Evolutionary conservation across 495 filamentous ascomycete species (phyloP).

Genomic region (Penicillium salamii): DNA sequence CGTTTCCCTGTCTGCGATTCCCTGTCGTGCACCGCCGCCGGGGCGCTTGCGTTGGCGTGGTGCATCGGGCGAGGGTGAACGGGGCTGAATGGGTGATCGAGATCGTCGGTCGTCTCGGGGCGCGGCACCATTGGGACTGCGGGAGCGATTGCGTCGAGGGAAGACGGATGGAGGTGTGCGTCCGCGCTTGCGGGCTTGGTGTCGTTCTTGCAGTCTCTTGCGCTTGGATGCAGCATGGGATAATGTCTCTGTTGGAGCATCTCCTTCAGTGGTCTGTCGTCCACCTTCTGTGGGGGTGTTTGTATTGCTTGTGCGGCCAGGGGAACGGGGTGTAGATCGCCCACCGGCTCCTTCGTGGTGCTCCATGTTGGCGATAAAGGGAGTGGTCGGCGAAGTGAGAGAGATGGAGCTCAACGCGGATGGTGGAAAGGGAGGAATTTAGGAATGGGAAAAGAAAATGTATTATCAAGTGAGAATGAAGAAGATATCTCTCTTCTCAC

Average conservation of each 20-base stretch:
- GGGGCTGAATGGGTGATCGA: conserved; percentile 34
- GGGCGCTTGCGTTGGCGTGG: conserved; percentile 80
- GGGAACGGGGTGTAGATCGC: background rate
- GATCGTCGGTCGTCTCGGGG: conserved; percentile 33
- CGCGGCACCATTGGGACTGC: conserved; percentile 23
- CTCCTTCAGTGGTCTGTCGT: conserved; percentile 4
- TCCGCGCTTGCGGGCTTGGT: conserved; percentile 40
- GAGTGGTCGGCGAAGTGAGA: background rate
- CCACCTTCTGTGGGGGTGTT: background rate
- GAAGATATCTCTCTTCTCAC: too few species aligned
- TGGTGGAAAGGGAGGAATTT: too few species aligned
- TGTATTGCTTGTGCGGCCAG: background rate
- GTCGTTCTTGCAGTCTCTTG: conserved; percentile 43
- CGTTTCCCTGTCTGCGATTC: conserved; percentile 64
- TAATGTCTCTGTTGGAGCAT: conserved; percentile 12
- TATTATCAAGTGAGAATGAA: too few species aligned
- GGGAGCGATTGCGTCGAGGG: conserved; percentile 40
- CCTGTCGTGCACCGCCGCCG: conserved; percentile 75
- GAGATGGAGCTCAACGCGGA: background rate
- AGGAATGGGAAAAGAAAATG: too few species aligned
- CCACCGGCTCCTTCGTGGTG: background rate
- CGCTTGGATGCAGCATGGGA: conserved; percentile 36
- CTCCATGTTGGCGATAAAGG: background rate
- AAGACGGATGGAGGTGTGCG: conserved; percentile 40
- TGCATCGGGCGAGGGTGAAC: conserved; percentile 41